These are phyloP conservation scores for Trichosporon sp. DNA, from an alignment of 1,284 basidiomycete species.

Conservation along the genomic window DNA sequence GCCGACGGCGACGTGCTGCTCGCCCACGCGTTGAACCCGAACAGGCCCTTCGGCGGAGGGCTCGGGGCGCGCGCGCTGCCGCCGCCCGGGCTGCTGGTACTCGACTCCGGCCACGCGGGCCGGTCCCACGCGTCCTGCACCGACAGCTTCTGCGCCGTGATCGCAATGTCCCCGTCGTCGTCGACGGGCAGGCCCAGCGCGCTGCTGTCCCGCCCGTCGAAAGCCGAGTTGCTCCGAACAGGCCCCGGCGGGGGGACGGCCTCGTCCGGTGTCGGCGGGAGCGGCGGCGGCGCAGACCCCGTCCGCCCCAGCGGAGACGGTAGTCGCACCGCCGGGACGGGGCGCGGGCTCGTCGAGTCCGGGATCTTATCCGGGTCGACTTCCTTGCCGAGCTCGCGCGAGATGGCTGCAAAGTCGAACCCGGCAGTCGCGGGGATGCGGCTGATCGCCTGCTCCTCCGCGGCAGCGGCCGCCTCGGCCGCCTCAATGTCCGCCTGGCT, in stretches of 20 bases:
- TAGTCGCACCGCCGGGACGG: neutral
- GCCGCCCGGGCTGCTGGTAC: neutral
- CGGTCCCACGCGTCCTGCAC: constrained; percentile 28
- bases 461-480: constrained; percentile 9
- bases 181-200: constrained; percentile 19
- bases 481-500: constrained; percentile 7
- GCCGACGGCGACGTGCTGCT: constrained; percentile 6
- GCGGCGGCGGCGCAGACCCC: constrained; percentile 27
- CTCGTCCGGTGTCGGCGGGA: constrained; percentile 1
- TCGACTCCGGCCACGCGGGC: constrained; percentile 11
- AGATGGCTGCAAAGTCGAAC: constrained; percentile 50
- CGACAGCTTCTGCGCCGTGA: constrained; percentile 20
- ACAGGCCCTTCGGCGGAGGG: constrained; percentile 12
- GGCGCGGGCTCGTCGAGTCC: constrained; percentile 16
- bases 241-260: constrained; percentile 1
- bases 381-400: constrained; percentile 48
- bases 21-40: constrained; percentile 41
- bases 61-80: neutral
- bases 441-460: constrained; percentile 31
- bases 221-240: constrained; percentile 6
- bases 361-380: constrained; percentile 42
- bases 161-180: constrained; percentile 33
- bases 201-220: neutral
- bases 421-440: constrained; percentile 39
- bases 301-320: constrained; percentile 12